Evolutionary conservation across 441 rosid genomes (phyloP).

Genomic region (Bruguiera hainesii): DNA sequence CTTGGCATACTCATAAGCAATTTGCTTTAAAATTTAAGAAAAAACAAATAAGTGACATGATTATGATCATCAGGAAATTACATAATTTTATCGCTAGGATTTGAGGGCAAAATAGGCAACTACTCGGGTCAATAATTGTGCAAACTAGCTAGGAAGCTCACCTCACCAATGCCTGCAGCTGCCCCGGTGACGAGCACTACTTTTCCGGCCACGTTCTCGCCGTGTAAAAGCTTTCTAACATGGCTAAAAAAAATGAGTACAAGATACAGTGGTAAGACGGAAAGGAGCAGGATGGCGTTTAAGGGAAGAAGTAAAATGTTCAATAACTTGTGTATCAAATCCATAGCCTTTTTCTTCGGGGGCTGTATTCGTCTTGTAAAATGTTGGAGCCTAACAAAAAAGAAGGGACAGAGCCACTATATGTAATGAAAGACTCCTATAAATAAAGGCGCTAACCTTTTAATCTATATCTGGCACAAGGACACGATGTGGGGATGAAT

Average conservation of each 20-base stretch:
- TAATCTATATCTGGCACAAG: too few relatives aligned
- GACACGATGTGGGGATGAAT: too few relatives aligned
- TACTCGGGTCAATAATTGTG: too few relatives aligned
- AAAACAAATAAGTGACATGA: neutral
- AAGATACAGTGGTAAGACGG: constrained; percentile 24
- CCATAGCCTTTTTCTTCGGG: constrained; percentile 13
- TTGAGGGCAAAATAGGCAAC: too few relatives aligned
- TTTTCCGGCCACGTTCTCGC: constrained; percentile 24
- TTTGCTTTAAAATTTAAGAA: constrained; percentile 24
- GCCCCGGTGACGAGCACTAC: constrained; percentile 75
- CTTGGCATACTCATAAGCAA: constrained; percentile 63
- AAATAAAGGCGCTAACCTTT: too few relatives aligned
- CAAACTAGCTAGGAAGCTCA: neutral
- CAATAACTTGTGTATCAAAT: constrained; percentile 23
- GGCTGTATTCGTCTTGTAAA: constrained; percentile 9
- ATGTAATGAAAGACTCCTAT: too few relatives aligned
- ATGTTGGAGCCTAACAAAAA: too few relatives aligned
- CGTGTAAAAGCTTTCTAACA: neutral
- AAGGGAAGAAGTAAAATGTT: constrained; percentile 20
- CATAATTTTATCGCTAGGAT: neutral
- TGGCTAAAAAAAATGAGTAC: constrained; percentile 18
- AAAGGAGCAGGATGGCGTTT: constrained; percentile 14
- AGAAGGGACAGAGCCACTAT: too few relatives aligned
- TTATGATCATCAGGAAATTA: neutral
- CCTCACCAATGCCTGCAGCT: constrained; percentile 68